These are phyloP conservation scores for Sarocladiaceae sp. DNA, from an alignment of 2,329 filamentous ascomycete genomes.

Conservation along the genomic window DNA sequence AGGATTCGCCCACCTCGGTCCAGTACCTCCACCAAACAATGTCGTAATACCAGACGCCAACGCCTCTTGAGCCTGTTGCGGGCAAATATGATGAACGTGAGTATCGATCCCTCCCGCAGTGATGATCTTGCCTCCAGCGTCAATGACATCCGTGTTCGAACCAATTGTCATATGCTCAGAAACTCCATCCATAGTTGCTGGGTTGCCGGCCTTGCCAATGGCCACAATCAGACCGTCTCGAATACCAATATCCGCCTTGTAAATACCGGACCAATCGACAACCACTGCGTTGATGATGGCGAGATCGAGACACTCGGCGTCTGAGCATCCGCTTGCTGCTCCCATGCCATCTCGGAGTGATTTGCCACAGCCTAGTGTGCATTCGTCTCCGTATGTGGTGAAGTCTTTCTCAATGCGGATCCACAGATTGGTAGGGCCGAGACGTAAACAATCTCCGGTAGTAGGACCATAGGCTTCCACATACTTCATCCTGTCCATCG, in stretches of 20 bases:
- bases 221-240: conserved; percentile 81
- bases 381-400: conserved; percentile 87
- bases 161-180: conserved; percentile 75
- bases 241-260: conserved; percentile 94
- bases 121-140: conserved; percentile 84
- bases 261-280: conserved; percentile 87
- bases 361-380: conserved; percentile 92
- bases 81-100: conserved; percentile 93
- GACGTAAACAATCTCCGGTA: conserved; percentile 75
- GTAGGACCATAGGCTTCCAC: conserved; percentile 90
- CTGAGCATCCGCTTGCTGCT: conserved; percentile 73
- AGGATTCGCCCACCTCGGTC: conserved; percentile 69
- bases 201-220: conserved; percentile 93
- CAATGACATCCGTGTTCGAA: conserved; percentile 85
- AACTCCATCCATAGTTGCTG: conserved; percentile 94
- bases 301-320: conserved; percentile 72
- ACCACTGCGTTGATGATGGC: conserved; percentile 88
- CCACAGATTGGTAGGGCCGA: conserved; percentile 86
- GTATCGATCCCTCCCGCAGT: conserved; percentile 87
- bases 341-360: conserved; percentile 94
- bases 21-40: conserved; percentile 85
- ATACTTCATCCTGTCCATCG: conserved; percentile 77
- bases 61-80: conserved; percentile 82
- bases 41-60: conserved; percentile 85
- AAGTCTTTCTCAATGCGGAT: conserved; percentile 83